Conservation (phyloP, 192 early-diverging fungal genomes). For the Linnemannia schmuckeri region DNA sequence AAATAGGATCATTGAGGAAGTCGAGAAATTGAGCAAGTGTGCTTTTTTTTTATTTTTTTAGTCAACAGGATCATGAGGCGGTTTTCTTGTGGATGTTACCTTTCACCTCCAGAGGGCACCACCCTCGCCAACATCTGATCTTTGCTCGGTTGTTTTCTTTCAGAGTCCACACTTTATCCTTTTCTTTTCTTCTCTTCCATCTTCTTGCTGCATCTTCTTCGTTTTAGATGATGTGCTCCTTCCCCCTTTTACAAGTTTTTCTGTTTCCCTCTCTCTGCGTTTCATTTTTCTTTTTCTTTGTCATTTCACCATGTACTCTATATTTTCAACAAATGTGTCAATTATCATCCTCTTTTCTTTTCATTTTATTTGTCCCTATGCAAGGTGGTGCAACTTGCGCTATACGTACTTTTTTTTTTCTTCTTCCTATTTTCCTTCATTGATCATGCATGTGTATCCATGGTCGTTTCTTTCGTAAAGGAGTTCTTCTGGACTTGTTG, state of each 20-base stretch:
- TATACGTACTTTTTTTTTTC: background rate
- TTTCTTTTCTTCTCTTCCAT: background rate
- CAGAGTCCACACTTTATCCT: no score
- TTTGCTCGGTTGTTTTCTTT: background rate
- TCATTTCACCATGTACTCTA: background rate
- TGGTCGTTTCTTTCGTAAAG: background rate
- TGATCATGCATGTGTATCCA: background rate
- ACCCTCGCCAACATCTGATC: background rate
- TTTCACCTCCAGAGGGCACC: no score
- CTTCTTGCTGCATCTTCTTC: background rate
- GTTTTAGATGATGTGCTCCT: background rate
- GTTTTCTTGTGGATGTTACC: no score
- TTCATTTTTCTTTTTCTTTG: slow-evolving; percentile 10
- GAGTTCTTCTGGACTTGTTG: background rate
- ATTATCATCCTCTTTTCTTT: background rate
- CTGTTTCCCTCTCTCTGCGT: background rate
- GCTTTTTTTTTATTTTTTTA: background rate
- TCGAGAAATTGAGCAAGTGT: background rate
- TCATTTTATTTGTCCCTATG: background rate
- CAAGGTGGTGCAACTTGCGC: background rate
- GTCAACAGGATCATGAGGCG: background rate
- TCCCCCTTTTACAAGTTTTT: background rate
- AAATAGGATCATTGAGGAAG: background rate
- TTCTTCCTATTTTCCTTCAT: background rate
- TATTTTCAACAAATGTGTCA: slow-evolving; percentile 10